Evolutionary conservation across 2,329 filamentous ascomycete species (phyloP), one percentile per base, ranked within the genome.

Genomic region (Fusarium sublunatum): DNA sequence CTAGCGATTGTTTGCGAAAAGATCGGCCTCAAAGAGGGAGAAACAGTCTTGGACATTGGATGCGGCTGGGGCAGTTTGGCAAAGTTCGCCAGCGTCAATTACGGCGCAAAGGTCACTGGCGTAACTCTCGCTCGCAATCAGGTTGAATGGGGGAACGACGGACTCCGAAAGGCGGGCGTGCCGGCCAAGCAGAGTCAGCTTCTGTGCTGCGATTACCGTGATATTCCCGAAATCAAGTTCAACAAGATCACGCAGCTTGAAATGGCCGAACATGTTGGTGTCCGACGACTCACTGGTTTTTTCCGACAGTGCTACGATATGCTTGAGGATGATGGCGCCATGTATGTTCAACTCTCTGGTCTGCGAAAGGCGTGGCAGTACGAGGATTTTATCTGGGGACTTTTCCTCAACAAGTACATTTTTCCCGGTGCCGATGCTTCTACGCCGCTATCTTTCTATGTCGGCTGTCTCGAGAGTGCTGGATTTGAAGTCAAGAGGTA

Each of bases 371-470:
- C 85, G 62, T 97, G 94, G 93, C 94, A 97, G 79, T 97, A 96
- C 74, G 93, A 97, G 82, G 93, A 97, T 79, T 86, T 97, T 28
- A 91, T 95, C 77, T 97, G 93, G 93, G 93, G 94, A 72, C 83
- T 97, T 35, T 97, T 96, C 84, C 93, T 97, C 89, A 97, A 97
- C 86, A 97, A 96, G 82, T 96, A 97, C 78, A 86, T 97, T 76
- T 97, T 97, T 85, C 93, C 93, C 15, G 93, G 94, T 73, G 94
- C 94, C 36, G 93, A 97, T 74, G 93, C 93, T 26, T 96, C 91
- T 28, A 96, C 92, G 49, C 94, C 93, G 29, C 86, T 97, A 44
- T 91, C 91, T 60, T 93, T 89, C 77, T 92, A 95, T 71, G 83
- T 95, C 67, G 86, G 91, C 76, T 87, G 86, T 70, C 86, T 96